Evolutionary conservation across 2,329 filamentous ascomycete genomes (phyloP), one percentile per base, ranked within the genome.

Genomic region (Apiospora marii): DNA sequence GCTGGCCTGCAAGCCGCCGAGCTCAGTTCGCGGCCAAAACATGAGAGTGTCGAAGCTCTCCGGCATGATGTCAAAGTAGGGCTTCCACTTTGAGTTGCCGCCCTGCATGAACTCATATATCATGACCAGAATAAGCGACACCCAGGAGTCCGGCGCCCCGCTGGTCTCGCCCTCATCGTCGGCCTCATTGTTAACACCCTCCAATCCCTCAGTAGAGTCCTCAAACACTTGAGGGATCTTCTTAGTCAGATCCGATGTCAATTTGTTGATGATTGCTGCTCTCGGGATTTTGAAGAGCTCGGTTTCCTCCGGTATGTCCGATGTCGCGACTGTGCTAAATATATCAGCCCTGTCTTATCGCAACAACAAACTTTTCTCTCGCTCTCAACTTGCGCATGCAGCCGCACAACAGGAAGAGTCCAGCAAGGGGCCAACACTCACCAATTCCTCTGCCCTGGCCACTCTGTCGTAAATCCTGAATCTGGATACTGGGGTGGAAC

Each of bases 241-340:
- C 77, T 82, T 84, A 34, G 88, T 87, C 43, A 97, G 85, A 68
- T 88, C 86, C 0, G 94, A 96, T 53, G 93, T 97, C 79, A 92
- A 88, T 30, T 89, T 85, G 76, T 89, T 93, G 79, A 98, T 89
- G 74, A 97, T 91, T 69, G 88, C 85, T 67, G 85, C 83, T 74
- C 93, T 90, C 2, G 94, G 94, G 74, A 97, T 93, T 67, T 90
- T 92, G 85, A 97, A 97, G 61, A 97, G 88, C 68, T 92, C 89
- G 72, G 94, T 93, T 74, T 95, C 93, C 76, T 93, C 88, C 24
- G 86, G 83, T 71, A 98, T 94, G 74, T 94, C 89, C 72, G 87
- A 81, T 30, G 84, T 87, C 37, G 94, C 93, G 77, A 97, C 93
- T 96, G 75, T 37, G 16, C 43, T 30, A n/a, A 53, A n/a, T 1